These are phyloP conservation scores for Planoprotostelium fungivorum DNA, from an alignment of 78 protist genomes.

Conservation along the genomic window DNA sequence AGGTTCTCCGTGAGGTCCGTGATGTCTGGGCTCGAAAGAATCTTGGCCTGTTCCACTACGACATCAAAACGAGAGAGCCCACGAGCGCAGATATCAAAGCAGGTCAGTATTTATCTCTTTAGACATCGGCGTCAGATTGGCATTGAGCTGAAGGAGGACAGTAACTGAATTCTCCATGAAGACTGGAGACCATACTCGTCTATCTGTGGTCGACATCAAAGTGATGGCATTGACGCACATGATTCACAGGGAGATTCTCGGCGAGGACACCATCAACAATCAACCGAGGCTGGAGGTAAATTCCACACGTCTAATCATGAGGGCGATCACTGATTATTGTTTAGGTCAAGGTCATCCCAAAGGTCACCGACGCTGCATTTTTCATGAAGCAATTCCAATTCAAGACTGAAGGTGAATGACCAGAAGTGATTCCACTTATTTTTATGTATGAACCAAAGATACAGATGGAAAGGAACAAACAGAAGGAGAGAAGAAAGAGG, in stretches of 20 bases:
- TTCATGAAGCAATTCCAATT: too few relatives aligned
- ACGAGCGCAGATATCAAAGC: slow-evolving; percentile 29
- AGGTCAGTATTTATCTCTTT: neutral
- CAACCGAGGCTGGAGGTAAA: slow-evolving; percentile 4
- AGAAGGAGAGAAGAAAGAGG: slow-evolving; percentile 7
- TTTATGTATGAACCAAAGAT: too few relatives aligned
- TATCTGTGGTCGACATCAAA: slow-evolving; percentile 60
- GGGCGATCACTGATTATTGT: too few relatives aligned
- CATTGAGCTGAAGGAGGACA: neutral
- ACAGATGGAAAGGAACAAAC: too few relatives aligned
- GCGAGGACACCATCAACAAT: slow-evolving; percentile 22
- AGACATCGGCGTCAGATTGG: neutral
- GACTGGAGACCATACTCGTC: slow-evolving; percentile 67
- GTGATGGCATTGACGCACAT: slow-evolving; percentile 71
- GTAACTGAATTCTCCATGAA: slow-evolving; percentile 36
- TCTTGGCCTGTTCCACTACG: slow-evolving; percentile 33
- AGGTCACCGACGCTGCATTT: too few relatives aligned
- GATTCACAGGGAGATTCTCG: slow-evolving; percentile 51
- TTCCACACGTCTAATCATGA: too few relatives aligned
- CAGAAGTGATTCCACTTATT: too few relatives aligned
- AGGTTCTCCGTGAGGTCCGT: slow-evolving; percentile 55
- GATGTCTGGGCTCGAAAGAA: slow-evolving; percentile 23
- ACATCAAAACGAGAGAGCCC: slow-evolving; percentile 51
- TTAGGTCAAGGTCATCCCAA: too few relatives aligned
- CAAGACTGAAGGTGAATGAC: too few relatives aligned